Conservation (phyloP, 148 eudicot genomes). For the Chenopodium album region DNA sequence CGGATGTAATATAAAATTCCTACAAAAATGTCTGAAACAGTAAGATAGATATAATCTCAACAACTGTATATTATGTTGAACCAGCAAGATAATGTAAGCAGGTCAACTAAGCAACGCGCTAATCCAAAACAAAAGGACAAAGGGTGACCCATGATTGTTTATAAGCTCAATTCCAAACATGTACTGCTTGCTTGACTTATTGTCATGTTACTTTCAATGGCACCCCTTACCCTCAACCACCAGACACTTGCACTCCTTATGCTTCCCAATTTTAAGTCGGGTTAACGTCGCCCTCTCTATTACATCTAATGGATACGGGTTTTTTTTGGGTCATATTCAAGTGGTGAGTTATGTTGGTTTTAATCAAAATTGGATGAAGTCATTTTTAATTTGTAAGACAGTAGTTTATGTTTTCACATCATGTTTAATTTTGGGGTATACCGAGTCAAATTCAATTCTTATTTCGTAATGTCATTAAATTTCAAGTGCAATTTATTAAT, state of each 20-base stretch:
- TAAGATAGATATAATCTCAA: not conserved
- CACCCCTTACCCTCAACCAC: constrained; percentile 14
- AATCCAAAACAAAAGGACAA: constrained; percentile 7
- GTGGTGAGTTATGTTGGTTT: too few relatives aligned
- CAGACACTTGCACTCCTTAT: constrained; percentile 14
- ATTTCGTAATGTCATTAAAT: too few relatives aligned
- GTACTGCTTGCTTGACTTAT: not conserved
- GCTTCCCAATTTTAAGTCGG: not conserved
- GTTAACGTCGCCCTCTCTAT: not conserved
- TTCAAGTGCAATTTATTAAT: too few relatives aligned
- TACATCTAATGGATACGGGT: not conserved
- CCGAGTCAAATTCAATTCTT: too few relatives aligned
- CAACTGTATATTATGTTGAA: not conserved
- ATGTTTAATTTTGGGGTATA: too few relatives aligned
- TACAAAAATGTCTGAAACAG: not conserved
- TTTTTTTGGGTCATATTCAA: too few relatives aligned
- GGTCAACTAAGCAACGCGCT: constrained; percentile 12
- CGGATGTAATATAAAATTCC: not conserved
- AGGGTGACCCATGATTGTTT: constrained; percentile 3
- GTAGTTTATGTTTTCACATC: too few relatives aligned
- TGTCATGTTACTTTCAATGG: constrained; percentile 13
- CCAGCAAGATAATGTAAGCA: not conserved
- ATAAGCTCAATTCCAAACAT: not conserved
- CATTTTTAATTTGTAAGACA: too few relatives aligned
- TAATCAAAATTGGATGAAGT: too few relatives aligned